Evolutionary conservation across 371 early-diverging fungal genomes (phyloP), one percentile per base, ranked within the genome.

Genomic region (Synchytrium microbalum): DNA sequence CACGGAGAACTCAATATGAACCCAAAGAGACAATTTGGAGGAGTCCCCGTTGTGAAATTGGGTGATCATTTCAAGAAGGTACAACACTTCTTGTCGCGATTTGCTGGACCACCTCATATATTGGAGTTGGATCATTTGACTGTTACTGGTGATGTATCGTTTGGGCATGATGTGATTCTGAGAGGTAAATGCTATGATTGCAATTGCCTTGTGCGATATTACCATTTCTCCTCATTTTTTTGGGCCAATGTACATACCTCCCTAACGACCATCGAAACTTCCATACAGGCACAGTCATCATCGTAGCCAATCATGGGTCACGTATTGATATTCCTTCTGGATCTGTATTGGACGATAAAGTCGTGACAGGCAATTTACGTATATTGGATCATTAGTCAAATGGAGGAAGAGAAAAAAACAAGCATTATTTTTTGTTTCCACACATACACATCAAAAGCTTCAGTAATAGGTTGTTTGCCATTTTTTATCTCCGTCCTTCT

Each of bases 21-120:
- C 70, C 91, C 92, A 51, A 87, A 91, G 71, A 84, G 98, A 84
- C 27, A 89, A 71, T 92, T 92, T 75, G 84, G 82, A 72, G 88
- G 87, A 19, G 88, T 89, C 14, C 98, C 98, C 2, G 77, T 92
- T 2, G 85, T 98, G 63, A 95, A 93, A 73, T 78, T 98, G 38
- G 98, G 98, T 60, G 89, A 91, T 64, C 90, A 95, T 76, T 98
- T 97, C 72, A 93, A 93, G 75, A 94, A 92, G 83, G 92, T 92
- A 64, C 78, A 73, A 59, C 71, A 81, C 72, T 83, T 80, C 60
- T 70, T 78, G 29, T 76, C 82, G 16, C 79, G 92, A 24, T 95
- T 96, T 80, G 87, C 88, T 70, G 84, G 84, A 28, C 88, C 91
- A 58, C 94, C 97, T 16, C 86, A 93, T 72, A 95, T 98, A 63